Conservation (phyloP, 371 early-diverging fungal genomes). For the Rhizomucor miehei region DNA sequence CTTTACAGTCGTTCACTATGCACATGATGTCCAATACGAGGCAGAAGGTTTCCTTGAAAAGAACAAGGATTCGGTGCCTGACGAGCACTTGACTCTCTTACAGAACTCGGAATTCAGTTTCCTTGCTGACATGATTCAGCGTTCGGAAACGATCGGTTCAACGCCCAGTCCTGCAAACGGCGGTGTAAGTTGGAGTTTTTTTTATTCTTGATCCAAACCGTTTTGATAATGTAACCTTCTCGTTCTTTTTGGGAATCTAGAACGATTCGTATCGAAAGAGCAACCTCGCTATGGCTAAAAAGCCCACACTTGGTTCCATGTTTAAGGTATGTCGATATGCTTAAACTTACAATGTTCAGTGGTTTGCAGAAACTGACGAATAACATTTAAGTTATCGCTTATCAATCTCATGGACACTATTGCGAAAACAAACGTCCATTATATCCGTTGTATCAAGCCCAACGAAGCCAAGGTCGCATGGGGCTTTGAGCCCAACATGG, state of each 20-base stretch:
- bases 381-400: conserved; percentile 58
- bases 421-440: conserved; percentile 88
- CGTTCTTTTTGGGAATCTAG: too few relatives aligned
- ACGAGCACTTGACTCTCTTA: conserved; percentile 80
- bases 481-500: conserved; percentile 90
- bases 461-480: conserved; percentile 90
- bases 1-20: conserved; percentile 92
- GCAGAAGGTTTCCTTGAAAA: conserved; percentile 97
- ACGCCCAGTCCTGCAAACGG: conserved; percentile 31
- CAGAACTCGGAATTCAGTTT: conserved; percentile 70
- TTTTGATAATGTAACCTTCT: not conserved
- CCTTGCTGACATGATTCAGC: conserved; percentile 68
- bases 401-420: conserved; percentile 94
- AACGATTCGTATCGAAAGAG: conserved; percentile 1
- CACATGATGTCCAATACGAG: conserved; percentile 88
- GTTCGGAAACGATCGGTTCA: conserved; percentile 17
- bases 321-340: conserved; percentile 53
- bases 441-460: conserved; percentile 98
- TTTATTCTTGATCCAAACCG: too few relatives aligned
- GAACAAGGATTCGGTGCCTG: conserved; percentile 98
- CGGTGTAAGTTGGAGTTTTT: conserved; percentile 18
- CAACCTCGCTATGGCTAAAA: conserved; percentile 54
- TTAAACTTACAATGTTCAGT: too few relatives aligned
- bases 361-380: too few relatives aligned
- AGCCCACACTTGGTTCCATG: conserved; percentile 90